phyloP scores from a whole-genome alignment of 2,329 filamentous ascomycete genomes.

The Colletotrichum sp. region DNA sequence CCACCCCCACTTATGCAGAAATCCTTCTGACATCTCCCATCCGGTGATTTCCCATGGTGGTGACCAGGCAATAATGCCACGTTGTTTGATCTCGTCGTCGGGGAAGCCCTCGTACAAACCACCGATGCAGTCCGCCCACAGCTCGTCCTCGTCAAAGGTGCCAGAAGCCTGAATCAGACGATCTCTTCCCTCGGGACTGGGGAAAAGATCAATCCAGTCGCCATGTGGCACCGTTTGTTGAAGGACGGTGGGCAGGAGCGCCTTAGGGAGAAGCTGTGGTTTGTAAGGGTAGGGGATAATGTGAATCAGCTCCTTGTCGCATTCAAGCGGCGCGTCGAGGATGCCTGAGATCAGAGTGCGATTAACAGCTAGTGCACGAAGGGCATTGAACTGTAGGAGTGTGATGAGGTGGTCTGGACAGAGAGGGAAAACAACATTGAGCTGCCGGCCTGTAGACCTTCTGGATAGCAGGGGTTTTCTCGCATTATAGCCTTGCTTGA shows the following conservation, averaged over 20 bases:
- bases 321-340: constrained; percentile 33
- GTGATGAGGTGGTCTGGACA: constrained; percentile 45
- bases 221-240: constrained; percentile 42
- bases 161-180: constrained; percentile 38
- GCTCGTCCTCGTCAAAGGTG: constrained; percentile 46
- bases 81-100: constrained; percentile 42
- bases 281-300: constrained; percentile 30
- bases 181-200: constrained; percentile 42
- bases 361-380: constrained; percentile 42
- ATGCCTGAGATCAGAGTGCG: constrained; percentile 37
- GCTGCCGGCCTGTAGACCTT: constrained; percentile 20
- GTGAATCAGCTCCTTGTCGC: constrained; percentile 33
- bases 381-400: constrained; percentile 45
- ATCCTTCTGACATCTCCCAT: constrained; percentile 47
- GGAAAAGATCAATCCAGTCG: constrained; percentile 47
- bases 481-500: constrained; percentile 35
- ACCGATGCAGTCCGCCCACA: constrained; percentile 47
- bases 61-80: constrained; percentile 47
- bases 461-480: constrained; percentile 32
- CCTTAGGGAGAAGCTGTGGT: constrained; percentile 31
- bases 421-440: constrained; percentile 38
- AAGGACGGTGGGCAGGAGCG: constrained; percentile 41
- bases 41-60: constrained; percentile 31
- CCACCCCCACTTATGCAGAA: constrained; percentile 41
- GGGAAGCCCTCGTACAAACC: constrained; percentile 49